Percentiles rank a stretch among this genome's conserved stretches.
Evolutionary conservation across 2,329 filamentous ascomycete species (phyloP).

Genomic region (Teratosphaeria nubilosa): DNA sequence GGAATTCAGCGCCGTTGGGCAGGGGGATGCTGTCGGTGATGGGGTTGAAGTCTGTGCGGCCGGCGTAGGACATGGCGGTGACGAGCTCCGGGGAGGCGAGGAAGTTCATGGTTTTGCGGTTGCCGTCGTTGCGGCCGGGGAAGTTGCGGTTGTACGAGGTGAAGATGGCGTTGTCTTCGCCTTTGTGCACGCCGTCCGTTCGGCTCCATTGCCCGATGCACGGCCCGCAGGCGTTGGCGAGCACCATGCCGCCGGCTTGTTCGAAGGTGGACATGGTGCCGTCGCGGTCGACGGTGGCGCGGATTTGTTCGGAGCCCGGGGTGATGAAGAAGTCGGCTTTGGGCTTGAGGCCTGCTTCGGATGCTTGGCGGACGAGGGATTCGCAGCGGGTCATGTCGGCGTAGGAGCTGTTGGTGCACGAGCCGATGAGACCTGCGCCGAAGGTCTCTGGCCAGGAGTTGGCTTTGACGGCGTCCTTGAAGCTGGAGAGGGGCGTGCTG

Average conservation of each 20-base stretch:
- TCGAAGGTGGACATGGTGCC: conserved; percentile 78
- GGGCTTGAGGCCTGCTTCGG: conserved; percentile 79
- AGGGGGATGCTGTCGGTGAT: conserved; percentile 77
- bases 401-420: conserved; percentile 98
- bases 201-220: conserved; percentile 75
- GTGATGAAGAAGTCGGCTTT: conserved; percentile 92
- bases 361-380: conserved; percentile 82
- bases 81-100: conserved; percentile 93
- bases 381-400: conserved; percentile 97
- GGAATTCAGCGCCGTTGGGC: conserved; percentile 67
- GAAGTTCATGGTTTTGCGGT: conserved; percentile 97
- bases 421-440: conserved; percentile 88
- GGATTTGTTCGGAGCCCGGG: conserved; percentile 91
- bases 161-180: conserved; percentile 84
- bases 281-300: conserved; percentile 84
- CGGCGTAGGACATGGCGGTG: conserved; percentile 89
- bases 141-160: conserved; percentile 99
- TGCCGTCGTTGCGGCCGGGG: conserved; percentile 91
- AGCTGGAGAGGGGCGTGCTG: conserved; percentile 81
- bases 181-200: conserved; percentile 74
- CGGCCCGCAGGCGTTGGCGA: conserved; percentile 79
- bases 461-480: conserved; percentile 71
- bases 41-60: conserved; percentile 90
- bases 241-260: conserved; percentile 73
- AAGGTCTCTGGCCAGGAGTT: conserved; percentile 87